These are phyloP conservation scores for Sporothrix sp. DNA, from an alignment of 2,329 filamentous ascomycete genomes.

Conservation along the genomic window DNA sequence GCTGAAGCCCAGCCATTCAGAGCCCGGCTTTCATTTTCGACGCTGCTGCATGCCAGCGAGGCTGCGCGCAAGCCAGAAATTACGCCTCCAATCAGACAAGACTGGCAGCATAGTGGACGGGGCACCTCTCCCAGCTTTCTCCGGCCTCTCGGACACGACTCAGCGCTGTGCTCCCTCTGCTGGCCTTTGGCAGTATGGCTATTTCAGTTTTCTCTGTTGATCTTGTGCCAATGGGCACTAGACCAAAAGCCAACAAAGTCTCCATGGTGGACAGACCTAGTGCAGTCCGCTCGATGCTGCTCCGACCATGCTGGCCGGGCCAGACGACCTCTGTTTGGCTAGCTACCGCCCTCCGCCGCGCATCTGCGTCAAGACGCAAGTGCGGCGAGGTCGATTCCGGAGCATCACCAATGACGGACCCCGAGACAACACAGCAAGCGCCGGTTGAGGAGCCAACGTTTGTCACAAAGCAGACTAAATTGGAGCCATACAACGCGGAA, in stretches of 20 bases:
- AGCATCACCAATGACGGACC: not conserved
- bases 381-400: not conserved
- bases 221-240: not conserved
- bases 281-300: too few species aligned
- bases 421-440: constrained; percentile 1
- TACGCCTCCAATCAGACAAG: not conserved
- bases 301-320: not conserved
- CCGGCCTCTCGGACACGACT: not conserved
- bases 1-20: constrained; percentile 8
- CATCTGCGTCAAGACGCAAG: constrained; percentile 16
- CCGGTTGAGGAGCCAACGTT: not conserved
- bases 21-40: not conserved
- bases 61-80: constrained; percentile 1
- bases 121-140: not conserved
- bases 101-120: not conserved
- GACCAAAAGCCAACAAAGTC: not conserved
- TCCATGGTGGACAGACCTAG: not conserved
- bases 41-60: constrained; percentile 8
- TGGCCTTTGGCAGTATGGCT: too few species aligned
- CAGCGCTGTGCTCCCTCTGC: too few species aligned
- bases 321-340: not conserved
- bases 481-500: not conserved
- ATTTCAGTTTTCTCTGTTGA: too few species aligned
- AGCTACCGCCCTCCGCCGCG: constrained; percentile 1
- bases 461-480: not conserved